Percentiles rank a stretch among this genome's conserved stretches.
Evolutionary conservation across 306 rosid species (phyloP).

Genomic region (Trichosanthes cucumerina): DNA sequence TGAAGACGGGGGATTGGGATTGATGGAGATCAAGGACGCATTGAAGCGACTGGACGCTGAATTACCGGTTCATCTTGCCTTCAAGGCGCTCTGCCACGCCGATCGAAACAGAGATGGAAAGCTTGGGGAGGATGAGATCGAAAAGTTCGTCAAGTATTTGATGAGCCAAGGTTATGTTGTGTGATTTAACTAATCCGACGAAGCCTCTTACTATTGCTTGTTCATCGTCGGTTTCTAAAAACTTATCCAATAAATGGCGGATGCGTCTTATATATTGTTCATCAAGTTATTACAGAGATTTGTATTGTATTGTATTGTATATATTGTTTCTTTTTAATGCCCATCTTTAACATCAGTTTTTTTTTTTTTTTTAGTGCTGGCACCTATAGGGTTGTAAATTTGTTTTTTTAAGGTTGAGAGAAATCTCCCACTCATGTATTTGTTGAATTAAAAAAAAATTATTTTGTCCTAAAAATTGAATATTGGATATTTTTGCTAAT

Average conservation of each 20-base stretch:
- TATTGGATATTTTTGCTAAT: no score
- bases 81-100: constrained; percentile 6
- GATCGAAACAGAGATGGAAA: constrained; percentile 7
- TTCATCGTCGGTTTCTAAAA: neutral
- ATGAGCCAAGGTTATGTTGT: constrained; percentile 5
- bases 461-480: no score
- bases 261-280: neutral
- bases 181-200: neutral
- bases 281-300: neutral
- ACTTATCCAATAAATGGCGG: neutral
- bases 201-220: neutral
- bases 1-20: constrained; percentile 13
- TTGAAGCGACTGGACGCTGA: neutral
- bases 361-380: no score
- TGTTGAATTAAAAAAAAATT: no score
- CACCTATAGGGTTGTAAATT: no score
- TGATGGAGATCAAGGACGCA: constrained; percentile 15
- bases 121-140: constrained; percentile 7
- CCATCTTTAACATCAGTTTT: no score
- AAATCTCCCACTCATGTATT: no score
- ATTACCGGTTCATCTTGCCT: constrained; percentile 2
- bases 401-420: no score
- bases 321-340: neutral
- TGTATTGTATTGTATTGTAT: neutral
- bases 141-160: neutral